Evolutionary conservation across 2,329 filamentous ascomycete genomes (phyloP).

Genomic region (Ascochyta fabae): DNA sequence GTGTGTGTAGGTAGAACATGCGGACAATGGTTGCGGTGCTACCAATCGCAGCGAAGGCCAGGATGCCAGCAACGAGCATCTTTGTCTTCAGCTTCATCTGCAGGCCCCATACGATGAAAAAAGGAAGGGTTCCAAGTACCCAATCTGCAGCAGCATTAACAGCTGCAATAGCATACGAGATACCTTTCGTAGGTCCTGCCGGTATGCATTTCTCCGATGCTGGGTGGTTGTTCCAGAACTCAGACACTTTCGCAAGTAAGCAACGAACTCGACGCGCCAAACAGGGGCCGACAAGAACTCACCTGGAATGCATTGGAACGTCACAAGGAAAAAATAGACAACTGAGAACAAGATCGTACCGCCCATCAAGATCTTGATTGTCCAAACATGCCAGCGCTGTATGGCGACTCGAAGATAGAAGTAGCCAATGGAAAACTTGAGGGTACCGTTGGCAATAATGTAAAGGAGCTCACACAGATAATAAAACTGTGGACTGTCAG

Average conservation of each 20-base stretch:
- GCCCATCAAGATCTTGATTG: conserved; percentile 57
- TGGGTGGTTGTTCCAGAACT: conserved; percentile 58
- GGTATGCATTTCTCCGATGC: conserved; percentile 51
- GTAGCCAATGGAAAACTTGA: conserved; percentile 61
- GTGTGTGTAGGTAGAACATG: conserved; percentile 50
- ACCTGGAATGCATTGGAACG: conserved; percentile 61
- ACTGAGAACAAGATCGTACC: conserved; percentile 55
- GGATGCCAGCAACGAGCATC: conserved; percentile 58
- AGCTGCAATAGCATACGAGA: conserved; percentile 53
- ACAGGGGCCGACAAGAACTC: background rate
- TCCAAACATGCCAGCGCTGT: conserved; percentile 52
- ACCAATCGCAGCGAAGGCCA: conserved; percentile 52
- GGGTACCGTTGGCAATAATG: conserved; percentile 54
- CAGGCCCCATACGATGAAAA: conserved; percentile 62
- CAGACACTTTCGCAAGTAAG: conserved; percentile 38
- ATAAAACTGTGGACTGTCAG: conserved; percentile 50
- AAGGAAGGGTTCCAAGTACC: conserved; percentile 44
- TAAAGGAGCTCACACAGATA: conserved; percentile 65
- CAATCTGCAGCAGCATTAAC: conserved; percentile 44
- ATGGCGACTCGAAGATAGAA: conserved; percentile 61
- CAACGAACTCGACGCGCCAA: background rate
- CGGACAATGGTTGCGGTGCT: conserved; percentile 59
- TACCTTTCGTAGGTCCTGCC: conserved; percentile 56
- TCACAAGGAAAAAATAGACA: conserved; percentile 59
- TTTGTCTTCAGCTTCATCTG: conserved; percentile 63